Evolutionary conservation across 2,329 filamentous ascomycete species (phyloP).

Genomic region (Paradendryphiella salina): DNA sequence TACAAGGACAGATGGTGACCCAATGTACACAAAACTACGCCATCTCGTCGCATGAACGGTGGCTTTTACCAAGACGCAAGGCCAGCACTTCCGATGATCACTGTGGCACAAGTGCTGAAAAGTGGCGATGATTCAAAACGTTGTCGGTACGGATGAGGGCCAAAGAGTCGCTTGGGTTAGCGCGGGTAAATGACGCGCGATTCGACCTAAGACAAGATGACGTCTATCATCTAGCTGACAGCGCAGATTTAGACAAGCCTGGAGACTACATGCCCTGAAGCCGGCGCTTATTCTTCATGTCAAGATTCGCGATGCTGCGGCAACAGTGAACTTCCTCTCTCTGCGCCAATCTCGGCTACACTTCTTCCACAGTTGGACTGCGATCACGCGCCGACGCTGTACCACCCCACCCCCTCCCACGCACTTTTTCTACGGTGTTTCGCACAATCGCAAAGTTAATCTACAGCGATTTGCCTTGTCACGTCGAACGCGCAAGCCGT

Average conservation of each 20-base stretch:
- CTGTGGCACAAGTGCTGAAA: too few relatives aligned
- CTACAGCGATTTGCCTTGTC: neutral
- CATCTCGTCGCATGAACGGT: neutral
- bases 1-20: neutral
- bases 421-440: constrained; percentile 1
- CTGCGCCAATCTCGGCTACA: constrained; percentile 19
- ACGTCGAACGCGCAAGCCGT: neutral
- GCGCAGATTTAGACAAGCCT: neutral
- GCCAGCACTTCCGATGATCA: neutral
- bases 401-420: constrained; percentile 8
- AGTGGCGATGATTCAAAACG: neutral
- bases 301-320: neutral
- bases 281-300: neutral
- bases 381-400: constrained; percentile 8
- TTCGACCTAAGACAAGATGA: constrained; percentile 14
- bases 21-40: too few relatives aligned
- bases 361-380: constrained; percentile 3
- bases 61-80: neutral
- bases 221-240: constrained; percentile 11
- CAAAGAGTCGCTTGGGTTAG: constrained; percentile 10
- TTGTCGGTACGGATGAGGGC: neutral
- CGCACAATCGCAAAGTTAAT: constrained; percentile 1
- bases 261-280: neutral
- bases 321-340: neutral
- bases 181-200: constrained; percentile 19